phyloP scores from a whole-genome alignment of 2,329 filamentous ascomycete genomes.

The Fusarium armeniacum region DNA sequence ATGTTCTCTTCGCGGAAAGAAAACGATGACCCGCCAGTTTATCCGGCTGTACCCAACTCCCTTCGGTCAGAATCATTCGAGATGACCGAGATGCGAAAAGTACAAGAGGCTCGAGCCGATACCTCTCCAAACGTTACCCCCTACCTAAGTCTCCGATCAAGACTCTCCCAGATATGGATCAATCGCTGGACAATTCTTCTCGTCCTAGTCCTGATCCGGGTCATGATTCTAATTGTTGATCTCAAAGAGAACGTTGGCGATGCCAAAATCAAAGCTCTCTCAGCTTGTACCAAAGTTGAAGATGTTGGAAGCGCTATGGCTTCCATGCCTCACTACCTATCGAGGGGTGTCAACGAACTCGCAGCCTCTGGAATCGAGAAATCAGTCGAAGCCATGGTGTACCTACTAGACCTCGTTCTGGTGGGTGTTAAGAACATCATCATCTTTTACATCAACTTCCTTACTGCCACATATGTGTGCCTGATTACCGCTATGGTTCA shows the following conservation, averaged over 20 bases:
- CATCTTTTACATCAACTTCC: conserved; percentile 91
- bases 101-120: conserved; percentile 58
- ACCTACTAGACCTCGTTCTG: conserved; percentile 82
- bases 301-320: conserved; percentile 95
- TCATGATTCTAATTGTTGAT: conserved; percentile 80
- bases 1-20: conserved; percentile 57
- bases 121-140: conserved; percentile 83
- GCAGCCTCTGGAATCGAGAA: conserved; percentile 84
- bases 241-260: conserved; percentile 81
- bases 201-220: conserved; percentile 84
- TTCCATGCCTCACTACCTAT: conserved; percentile 97
- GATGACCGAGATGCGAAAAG: conserved; percentile 52
- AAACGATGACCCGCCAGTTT: conserved; percentile 50
- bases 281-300: conserved; percentile 92
- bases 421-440: conserved; percentile 89
- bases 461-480: conserved; percentile 91
- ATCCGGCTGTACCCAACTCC: conserved; percentile 57
- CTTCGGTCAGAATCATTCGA: conserved; percentile 57
- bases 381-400: conserved; percentile 83
- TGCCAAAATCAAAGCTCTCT: conserved; percentile 85
- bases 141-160: conserved; percentile 89
- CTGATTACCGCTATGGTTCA: conserved; percentile 86
- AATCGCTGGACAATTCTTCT: conserved; percentile 97
- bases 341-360: conserved; percentile 87
- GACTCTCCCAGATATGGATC: conserved; percentile 96